Evolutionary conservation across 1,284 basidiomycete genomes (phyloP).

Genomic region (Schizophyllum commune): DNA sequence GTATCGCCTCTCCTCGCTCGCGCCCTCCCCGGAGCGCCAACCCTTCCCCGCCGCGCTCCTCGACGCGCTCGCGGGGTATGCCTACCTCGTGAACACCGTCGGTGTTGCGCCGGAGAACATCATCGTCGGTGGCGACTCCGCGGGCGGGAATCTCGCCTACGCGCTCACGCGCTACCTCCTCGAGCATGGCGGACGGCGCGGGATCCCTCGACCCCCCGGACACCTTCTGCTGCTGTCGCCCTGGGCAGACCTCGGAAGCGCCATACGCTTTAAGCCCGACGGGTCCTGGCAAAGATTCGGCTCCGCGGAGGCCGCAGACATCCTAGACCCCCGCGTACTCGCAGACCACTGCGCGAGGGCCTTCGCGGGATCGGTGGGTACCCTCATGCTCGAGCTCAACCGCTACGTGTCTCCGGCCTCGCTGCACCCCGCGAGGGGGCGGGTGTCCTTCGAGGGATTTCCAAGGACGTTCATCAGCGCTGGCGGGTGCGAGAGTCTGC

Average conservation of each 20-base stretch:
- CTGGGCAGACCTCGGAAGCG: constrained; percentile 42
- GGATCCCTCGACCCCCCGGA: constrained; percentile 28
- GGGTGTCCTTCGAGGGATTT: constrained; percentile 40
- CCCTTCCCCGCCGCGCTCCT: constrained; percentile 59
- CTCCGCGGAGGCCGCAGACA: constrained; percentile 29
- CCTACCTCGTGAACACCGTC: constrained; percentile 45
- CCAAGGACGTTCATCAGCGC: constrained; percentile 47
- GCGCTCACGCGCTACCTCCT: constrained; percentile 48
- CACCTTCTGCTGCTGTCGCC: constrained; percentile 51
- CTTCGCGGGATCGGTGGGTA: constrained; percentile 35
- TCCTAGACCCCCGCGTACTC: constrained; percentile 19
- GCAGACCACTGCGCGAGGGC: constrained; percentile 26
- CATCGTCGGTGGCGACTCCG: constrained; percentile 62
- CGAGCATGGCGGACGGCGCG: constrained; percentile 25
- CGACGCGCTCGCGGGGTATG: constrained; percentile 55
- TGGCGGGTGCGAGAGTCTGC: constrained; percentile 46
- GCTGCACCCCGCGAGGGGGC: constrained; percentile 22
- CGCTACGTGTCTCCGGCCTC: constrained; percentile 52
- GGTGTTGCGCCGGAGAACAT: constrained; percentile 50
- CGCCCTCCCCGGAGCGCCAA: constrained; percentile 24
- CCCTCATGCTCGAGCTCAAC: constrained; percentile 31
- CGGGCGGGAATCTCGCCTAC: constrained; percentile 64
- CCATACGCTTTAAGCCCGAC: constrained; percentile 9
- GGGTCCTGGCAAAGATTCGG: constrained; percentile 22
- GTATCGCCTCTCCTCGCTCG: constrained; percentile 38